Evolutionary conservation across 768 basidiomycete species (phyloP).

Genomic region (Sarcodon aspratus): DNA sequence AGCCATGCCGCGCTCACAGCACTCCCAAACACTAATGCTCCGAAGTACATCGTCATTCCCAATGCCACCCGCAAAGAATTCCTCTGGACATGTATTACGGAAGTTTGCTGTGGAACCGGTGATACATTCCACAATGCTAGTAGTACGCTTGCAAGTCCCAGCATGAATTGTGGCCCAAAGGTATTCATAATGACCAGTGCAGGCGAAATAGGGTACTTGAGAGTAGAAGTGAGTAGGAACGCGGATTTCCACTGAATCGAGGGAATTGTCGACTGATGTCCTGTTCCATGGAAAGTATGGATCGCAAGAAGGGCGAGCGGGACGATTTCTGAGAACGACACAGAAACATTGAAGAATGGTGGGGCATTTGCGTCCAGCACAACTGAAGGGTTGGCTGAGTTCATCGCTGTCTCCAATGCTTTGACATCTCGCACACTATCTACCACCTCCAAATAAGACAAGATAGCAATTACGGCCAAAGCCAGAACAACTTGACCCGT

Average conservation of each 20-base stretch:
- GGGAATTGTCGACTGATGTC: conserved; percentile 83
- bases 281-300: conserved; percentile 76
- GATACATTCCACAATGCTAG: conserved; percentile 77
- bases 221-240: conserved; percentile 64
- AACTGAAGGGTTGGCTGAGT: conserved; percentile 32
- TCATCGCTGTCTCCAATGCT: conserved; percentile 39
- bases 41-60: conserved; percentile 62
- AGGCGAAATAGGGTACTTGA: conserved; percentile 65
- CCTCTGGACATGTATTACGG: conserved; percentile 23
- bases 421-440: conserved; percentile 73
- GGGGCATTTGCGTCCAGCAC: conserved; percentile 21
- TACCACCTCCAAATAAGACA: conserved; percentile 71
- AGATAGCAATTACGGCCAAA: conserved; percentile 47
- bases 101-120: conserved; percentile 30
- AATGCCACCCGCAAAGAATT: conserved; percentile 40
- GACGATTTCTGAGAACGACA: conserved; percentile 56
- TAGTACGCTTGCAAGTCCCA: conserved; percentile 58
- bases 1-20: conserved; percentile 66
- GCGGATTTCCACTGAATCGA: conserved; percentile 95
- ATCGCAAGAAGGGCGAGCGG: conserved; percentile 69
- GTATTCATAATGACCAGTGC: conserved; percentile 70
- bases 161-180: conserved; percentile 58
- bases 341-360: conserved; percentile 16
- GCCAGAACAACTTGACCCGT: conserved; percentile 74
- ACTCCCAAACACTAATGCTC: conserved; percentile 50